Conservation (phyloP, 306 rosid species). For the Cyamopsis tetragonoloba region DNA sequence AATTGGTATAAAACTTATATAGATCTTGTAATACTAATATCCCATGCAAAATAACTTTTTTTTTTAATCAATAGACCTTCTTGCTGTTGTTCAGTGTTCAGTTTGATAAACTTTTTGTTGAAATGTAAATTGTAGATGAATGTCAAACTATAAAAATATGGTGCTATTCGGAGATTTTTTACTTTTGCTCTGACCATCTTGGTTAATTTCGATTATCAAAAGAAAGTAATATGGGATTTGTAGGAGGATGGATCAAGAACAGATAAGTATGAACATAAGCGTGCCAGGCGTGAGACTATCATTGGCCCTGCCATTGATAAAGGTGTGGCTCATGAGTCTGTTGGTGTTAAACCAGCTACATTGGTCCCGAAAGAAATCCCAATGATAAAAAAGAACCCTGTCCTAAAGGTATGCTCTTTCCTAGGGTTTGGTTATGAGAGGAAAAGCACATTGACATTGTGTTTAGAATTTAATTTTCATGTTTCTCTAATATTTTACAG, state of each 20-base stretch:
- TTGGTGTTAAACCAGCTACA: constrained; percentile 74
- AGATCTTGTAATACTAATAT: background rate
- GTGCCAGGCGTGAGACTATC: constrained; percentile 61
- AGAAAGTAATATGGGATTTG: constrained; percentile 15
- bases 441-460: constrained; percentile 10
- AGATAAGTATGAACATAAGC: constrained; percentile 45
- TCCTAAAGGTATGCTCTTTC: constrained; percentile 56
- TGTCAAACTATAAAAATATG: background rate
- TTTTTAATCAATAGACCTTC: background rate
- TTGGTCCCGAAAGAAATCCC: constrained; percentile 92
- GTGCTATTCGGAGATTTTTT: background rate
- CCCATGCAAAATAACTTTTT: background rate
- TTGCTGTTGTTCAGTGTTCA: background rate
- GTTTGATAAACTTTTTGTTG: background rate
- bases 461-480: background rate
- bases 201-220: background rate
- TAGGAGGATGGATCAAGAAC: constrained; percentile 56
- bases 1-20: background rate
- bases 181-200: background rate
- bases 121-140: background rate
- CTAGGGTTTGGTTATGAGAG: constrained; percentile 20
- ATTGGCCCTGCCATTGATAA: constrained; percentile 92
- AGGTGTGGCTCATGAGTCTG: constrained; percentile 82
- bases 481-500: constrained; percentile 44
- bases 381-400: constrained; percentile 67